Conservation (phyloP, 495 filamentous ascomycete genomes). For the Aspergillus ellipticus region DNA sequence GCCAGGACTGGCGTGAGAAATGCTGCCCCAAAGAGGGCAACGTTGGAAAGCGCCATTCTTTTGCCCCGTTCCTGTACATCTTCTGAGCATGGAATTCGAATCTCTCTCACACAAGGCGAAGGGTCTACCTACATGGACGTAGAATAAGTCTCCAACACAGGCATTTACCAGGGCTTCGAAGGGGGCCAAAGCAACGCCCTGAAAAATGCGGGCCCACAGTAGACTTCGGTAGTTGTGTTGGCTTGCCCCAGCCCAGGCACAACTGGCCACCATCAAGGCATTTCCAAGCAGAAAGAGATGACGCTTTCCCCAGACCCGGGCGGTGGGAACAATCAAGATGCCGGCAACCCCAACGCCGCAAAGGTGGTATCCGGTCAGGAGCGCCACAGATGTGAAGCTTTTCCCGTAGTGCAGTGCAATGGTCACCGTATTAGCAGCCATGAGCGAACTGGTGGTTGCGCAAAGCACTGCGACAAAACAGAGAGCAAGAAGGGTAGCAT, state of each 20-base stretch:
- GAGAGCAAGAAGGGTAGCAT: slow-evolving; percentile 72
- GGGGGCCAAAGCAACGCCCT: slow-evolving; percentile 71
- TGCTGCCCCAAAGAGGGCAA: slow-evolving; percentile 85
- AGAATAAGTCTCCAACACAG: slow-evolving; percentile 73
- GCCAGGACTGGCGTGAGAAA: slow-evolving; percentile 89
- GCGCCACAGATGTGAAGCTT: slow-evolving; percentile 66
- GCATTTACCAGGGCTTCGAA: slow-evolving; percentile 77
- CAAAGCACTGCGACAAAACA: slow-evolving; percentile 79
- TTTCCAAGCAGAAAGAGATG: slow-evolving; percentile 83
- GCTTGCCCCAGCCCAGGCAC: slow-evolving; percentile 74
- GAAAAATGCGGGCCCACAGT: slow-evolving; percentile 70
- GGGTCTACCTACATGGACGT: slow-evolving; percentile 60
- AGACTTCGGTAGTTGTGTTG: slow-evolving; percentile 63
- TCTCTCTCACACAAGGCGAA: background rate
- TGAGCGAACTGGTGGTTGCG: slow-evolving; percentile 72
- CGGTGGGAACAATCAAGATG: slow-evolving; percentile 78
- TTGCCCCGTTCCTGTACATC: slow-evolving; percentile 65
- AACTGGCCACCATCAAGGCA: slow-evolving; percentile 65
- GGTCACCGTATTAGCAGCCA: slow-evolving; percentile 81
- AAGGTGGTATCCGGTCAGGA: slow-evolving; percentile 84
- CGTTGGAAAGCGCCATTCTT: slow-evolving; percentile 86
- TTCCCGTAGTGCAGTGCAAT: slow-evolving; percentile 56
- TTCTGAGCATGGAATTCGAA: slow-evolving; percentile 7
- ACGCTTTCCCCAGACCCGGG: slow-evolving; percentile 88
- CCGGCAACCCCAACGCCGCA: slow-evolving; percentile 78